Conservation (phyloP, 2,329 filamentous ascomycete genomes). For the Colletotrichum sansevieriae region DNA sequence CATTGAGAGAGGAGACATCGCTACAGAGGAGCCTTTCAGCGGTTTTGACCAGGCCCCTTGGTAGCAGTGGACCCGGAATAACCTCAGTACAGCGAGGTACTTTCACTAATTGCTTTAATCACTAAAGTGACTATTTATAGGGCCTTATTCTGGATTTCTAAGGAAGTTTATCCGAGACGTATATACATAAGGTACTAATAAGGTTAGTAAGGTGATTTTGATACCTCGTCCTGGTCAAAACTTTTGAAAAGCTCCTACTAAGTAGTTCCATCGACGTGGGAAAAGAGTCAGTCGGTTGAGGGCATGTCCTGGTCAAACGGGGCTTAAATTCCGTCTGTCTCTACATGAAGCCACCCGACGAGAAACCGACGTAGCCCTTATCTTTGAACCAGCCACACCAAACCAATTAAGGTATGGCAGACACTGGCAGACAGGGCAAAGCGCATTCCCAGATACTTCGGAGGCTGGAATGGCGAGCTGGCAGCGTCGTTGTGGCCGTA, state of each 20-base stretch:
- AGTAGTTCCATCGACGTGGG: slow-evolving; percentile 29
- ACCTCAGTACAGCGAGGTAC: no score
- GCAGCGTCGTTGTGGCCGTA: background rate
- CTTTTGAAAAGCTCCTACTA: no score
- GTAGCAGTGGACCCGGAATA: no score
- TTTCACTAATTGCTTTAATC: no score
- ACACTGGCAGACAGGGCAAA: background rate
- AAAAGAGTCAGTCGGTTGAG: slow-evolving; percentile 8
- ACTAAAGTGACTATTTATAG: no score
- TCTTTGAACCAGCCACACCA: slow-evolving; percentile 3
- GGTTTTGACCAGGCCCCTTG: no score
- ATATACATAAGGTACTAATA: no score
- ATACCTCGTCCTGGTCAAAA: background rate
- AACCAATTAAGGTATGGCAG: background rate
- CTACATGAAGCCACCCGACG: slow-evolving; percentile 4
- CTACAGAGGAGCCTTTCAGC: no score
- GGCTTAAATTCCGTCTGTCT: slow-evolving; percentile 5
- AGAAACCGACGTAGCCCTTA: slow-evolving; percentile 1
- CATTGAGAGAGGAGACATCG: slow-evolving; percentile 12
- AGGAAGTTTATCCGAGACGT: no score
- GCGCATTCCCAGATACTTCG: background rate
- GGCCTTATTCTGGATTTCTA: no score
- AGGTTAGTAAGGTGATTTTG: no score
- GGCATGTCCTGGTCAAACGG: slow-evolving; percentile 2
- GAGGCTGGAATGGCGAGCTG: slow-evolving; percentile 2